phyloP scores from a whole-genome alignment of 768 basidiomycete genomes.

The Mycena vitilis region DNA sequence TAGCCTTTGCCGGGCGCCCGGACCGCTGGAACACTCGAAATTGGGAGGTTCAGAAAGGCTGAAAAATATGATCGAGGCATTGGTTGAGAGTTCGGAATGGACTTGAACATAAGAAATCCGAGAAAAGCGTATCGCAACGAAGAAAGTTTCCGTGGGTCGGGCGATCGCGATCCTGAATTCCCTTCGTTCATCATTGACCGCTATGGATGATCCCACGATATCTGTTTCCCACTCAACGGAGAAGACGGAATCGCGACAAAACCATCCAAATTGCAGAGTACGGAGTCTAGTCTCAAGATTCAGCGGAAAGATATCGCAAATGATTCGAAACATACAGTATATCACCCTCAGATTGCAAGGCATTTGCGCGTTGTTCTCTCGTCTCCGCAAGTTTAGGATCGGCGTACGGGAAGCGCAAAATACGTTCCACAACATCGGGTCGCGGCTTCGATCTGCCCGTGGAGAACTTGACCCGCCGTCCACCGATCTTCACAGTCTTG shows the following conservation, averaged over 20 bases:
- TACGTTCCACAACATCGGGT: slow-evolving; percentile 51
- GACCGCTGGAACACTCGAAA: slow-evolving; percentile 44
- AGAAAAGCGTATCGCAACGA: slow-evolving; percentile 57
- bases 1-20: slow-evolving; percentile 48
- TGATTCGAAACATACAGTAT: slow-evolving; percentile 13
- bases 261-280: slow-evolving; percentile 69
- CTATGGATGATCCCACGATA: slow-evolving; percentile 28
- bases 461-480: slow-evolving; percentile 48
- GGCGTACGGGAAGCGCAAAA: slow-evolving; percentile 52
- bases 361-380: slow-evolving; percentile 44
- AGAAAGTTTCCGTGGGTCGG: slow-evolving; percentile 39
- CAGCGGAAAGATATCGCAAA: not conserved
- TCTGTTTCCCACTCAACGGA: slow-evolving; percentile 69
- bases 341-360: slow-evolving; percentile 41
- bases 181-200: slow-evolving; percentile 52
- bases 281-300: slow-evolving; percentile 37
- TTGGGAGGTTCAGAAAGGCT: slow-evolving; percentile 54
- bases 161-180: slow-evolving; percentile 57
- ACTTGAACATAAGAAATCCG: slow-evolving; percentile 55
- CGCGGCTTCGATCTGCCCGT: slow-evolving; percentile 44
- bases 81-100: slow-evolving; percentile 44
- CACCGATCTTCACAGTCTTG: slow-evolving; percentile 43
- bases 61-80: slow-evolving; percentile 55
- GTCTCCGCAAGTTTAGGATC: slow-evolving; percentile 52
- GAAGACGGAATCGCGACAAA: slow-evolving; percentile 66